Evolutionary conservation across 352 stramenopile genomes (phyloP).

Genomic region (Phytophthora macrochlamydospora): DNA sequence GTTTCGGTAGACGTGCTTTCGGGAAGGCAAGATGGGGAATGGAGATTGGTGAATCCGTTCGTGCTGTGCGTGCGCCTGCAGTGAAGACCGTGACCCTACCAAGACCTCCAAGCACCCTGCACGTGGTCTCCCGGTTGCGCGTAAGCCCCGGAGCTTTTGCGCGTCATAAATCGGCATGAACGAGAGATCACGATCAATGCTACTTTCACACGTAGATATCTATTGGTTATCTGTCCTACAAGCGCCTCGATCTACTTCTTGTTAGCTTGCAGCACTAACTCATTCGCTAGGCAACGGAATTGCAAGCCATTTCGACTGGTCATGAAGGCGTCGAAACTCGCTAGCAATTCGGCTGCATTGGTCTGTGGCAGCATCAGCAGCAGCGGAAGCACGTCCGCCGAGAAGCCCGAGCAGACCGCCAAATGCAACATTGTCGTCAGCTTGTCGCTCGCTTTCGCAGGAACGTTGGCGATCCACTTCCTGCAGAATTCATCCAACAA

Average conservation of each 20-base stretch:
- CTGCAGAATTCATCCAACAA: slow-evolving; percentile 10
- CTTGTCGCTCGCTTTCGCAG: not conserved
- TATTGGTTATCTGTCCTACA: too few relatives aligned
- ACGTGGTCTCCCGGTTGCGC: not conserved
- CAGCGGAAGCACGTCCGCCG: slow-evolving; percentile 10
- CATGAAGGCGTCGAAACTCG: slow-evolving; percentile 8
- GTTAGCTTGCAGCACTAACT: slow-evolving; percentile 5
- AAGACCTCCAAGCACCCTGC: not conserved
- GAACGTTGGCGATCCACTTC: slow-evolving; percentile 13
- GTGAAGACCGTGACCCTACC: not conserved
- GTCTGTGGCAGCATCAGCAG: slow-evolving; percentile 17
- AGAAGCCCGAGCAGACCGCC: slow-evolving; percentile 8
- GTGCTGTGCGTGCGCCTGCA: not conserved
- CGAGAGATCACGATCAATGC: too few relatives aligned
- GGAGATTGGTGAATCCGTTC: not conserved
- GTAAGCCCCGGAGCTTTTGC: not conserved
- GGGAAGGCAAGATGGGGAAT: slow-evolving; percentile 1
- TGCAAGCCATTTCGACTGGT: slow-evolving; percentile 9
- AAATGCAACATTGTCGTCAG: slow-evolving; percentile 4
- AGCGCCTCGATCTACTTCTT: too few relatives aligned
- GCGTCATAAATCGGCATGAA: not conserved
- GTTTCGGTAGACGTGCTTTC: not conserved
- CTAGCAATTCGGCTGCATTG: not conserved
- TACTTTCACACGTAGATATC: too few relatives aligned
- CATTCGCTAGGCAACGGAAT: slow-evolving; percentile 10